phyloP scores from a whole-genome alignment of 495 filamentous ascomycete genomes.

The Ascobolus immersus region DNA sequence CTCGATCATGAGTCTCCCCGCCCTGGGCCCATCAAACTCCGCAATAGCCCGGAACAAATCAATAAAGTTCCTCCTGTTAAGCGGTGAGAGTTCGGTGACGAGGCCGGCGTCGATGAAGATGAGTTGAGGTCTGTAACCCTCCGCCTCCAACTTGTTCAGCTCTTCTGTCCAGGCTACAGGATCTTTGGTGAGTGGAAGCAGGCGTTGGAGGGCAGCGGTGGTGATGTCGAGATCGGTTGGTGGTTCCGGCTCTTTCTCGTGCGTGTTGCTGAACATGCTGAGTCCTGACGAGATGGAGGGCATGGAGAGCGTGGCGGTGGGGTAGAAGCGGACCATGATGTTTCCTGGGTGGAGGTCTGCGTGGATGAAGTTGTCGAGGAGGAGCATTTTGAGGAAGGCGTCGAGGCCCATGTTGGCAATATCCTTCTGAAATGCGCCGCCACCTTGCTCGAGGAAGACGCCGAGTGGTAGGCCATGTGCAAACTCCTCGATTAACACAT shows the following conservation, averaged over 20 bases:
- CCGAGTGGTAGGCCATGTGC: conserved; percentile 79
- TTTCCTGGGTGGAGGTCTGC: conserved; percentile 97
- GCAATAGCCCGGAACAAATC: conserved; percentile 90
- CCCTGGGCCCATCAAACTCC: conserved; percentile 90
- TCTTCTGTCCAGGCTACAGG: conserved; percentile 41
- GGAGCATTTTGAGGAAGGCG: conserved; percentile 86
- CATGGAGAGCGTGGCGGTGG: conserved; percentile 44
- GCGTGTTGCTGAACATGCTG: conserved; percentile 19
- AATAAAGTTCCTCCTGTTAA: conserved; percentile 73
- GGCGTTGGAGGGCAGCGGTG: conserved; percentile 51
- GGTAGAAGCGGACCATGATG: conserved; percentile 98
- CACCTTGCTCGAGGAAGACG: conserved; percentile 71
- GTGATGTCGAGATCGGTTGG: conserved; percentile 47
- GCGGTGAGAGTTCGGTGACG: conserved; percentile 73
- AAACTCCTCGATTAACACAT: conserved; percentile 89
- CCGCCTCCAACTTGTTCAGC: conserved; percentile 53
- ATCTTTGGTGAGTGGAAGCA: conserved; percentile 44
- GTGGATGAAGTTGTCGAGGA: conserved; percentile 95
- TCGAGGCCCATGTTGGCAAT: conserved; percentile 91
- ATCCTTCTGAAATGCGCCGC: conserved; percentile 75
- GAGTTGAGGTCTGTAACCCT: conserved; percentile 80
- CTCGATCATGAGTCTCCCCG: conserved; percentile 87
- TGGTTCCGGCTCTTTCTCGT: conserved; percentile 18
- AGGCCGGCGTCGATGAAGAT: conserved; percentile 97
- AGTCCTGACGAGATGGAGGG: no score